Evolutionary conservation across 2,329 filamentous ascomycete genomes (phyloP).

Genomic region (Mariannaea sp.): DNA sequence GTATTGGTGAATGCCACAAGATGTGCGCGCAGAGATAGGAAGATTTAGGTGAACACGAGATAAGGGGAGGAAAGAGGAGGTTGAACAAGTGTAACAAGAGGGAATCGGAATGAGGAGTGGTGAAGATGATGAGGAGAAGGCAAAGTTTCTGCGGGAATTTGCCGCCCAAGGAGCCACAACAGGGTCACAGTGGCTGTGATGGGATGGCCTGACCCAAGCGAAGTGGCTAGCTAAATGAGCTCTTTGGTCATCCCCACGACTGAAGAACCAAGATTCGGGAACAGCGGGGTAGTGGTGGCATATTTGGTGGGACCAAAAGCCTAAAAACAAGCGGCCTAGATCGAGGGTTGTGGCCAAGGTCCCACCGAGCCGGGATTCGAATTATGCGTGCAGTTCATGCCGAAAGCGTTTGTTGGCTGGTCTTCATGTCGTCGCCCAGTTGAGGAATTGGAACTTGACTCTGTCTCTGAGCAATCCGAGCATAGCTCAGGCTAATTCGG

Average conservation of each 20-base stretch:
- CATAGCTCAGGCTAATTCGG: neutral
- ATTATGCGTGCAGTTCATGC: neutral
- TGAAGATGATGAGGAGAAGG: conserved; percentile 25
- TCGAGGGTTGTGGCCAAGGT: conserved; percentile 20
- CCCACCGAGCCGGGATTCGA: conserved; percentile 22
- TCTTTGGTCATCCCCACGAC: conserved; percentile 33
- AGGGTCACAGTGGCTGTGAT: conserved; percentile 32
- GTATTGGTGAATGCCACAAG: conserved; percentile 23
- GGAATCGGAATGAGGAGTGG: neutral
- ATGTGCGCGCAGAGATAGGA: conserved; percentile 10
- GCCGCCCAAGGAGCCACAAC: conserved; percentile 22
- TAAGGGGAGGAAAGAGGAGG: conserved; percentile 11
- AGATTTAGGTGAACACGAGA: conserved; percentile 15
- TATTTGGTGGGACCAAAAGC: conserved; percentile 32
- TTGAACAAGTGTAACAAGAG: conserved; percentile 6
- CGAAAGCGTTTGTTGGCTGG: no score
- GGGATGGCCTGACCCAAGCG: conserved; percentile 37
- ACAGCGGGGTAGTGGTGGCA: conserved; percentile 37
- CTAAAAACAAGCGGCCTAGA: conserved; percentile 24
- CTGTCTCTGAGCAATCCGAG: neutral
- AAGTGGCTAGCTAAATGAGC: conserved; percentile 30
- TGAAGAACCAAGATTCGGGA: conserved; percentile 34
- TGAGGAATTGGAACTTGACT: neutral
- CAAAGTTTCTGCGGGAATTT: conserved; percentile 36
- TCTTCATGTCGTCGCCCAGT: neutral